Evolutionary conservation across 2,329 filamentous ascomycete genomes (phyloP).

Genomic region (Trichoderma sp.): DNA sequence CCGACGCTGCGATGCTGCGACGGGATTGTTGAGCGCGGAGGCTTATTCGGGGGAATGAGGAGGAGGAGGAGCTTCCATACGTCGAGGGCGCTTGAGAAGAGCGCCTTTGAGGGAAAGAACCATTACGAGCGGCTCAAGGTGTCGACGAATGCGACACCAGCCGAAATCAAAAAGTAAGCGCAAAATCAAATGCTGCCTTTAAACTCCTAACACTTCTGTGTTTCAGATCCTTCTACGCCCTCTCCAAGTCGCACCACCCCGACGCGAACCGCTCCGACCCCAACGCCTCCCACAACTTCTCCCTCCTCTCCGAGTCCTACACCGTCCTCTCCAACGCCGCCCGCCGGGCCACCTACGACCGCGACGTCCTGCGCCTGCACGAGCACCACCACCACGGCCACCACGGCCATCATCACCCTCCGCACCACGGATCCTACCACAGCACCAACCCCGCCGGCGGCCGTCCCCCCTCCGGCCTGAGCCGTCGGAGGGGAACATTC

Average conservation of each 20-base stretch:
- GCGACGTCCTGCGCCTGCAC: constrained; percentile 57
- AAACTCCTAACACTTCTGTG: too few species aligned
- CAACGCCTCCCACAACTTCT: constrained; percentile 72
- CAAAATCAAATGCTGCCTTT: too few species aligned
- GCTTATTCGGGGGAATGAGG: too few species aligned
- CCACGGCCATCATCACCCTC: constrained; percentile 20
- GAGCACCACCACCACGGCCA: constrained; percentile 39
- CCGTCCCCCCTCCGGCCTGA: constrained; percentile 79
- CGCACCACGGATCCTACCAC: constrained; percentile 54
- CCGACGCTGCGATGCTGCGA: constrained; percentile 26
- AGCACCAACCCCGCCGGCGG: constrained; percentile 67
- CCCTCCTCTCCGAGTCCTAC: constrained; percentile 84
- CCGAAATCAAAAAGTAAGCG: constrained; percentile 80
- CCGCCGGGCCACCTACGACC: constrained; percentile 82
- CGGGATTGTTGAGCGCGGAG: constrained; percentile 24
- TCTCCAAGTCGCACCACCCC: constrained; percentile 91
- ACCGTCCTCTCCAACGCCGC: constrained; percentile 69
- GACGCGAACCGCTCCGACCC: constrained; percentile 84
- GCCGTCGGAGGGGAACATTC: constrained; percentile 73
- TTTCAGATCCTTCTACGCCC: constrained; percentile 75
- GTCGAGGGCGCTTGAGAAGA: constrained; percentile 30
- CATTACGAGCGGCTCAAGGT: constrained; percentile 85
- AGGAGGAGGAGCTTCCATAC: constrained; percentile 29
- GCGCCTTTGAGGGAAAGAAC: constrained; percentile 47
- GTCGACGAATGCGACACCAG: constrained; percentile 65